phyloP scores from a whole-genome alignment of 345 rosid genomes.

The Ceriops zippeliana region DNA sequence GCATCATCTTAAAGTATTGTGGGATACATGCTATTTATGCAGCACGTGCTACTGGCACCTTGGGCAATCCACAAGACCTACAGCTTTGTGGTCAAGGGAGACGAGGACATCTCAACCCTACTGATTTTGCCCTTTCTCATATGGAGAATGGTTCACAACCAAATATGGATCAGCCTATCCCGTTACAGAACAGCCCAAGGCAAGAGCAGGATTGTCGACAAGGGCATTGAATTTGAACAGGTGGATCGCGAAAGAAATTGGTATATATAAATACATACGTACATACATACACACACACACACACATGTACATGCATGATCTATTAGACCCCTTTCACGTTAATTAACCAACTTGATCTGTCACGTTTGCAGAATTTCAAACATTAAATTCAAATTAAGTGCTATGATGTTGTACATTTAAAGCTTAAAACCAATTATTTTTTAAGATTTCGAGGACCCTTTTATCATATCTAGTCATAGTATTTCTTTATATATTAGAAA shows the following conservation, averaged over 20 bases:
- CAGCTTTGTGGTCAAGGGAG: slow-evolving; percentile 24
- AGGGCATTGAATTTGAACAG: slow-evolving; percentile 70
- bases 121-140: slow-evolving; percentile 40
- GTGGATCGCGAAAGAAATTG: slow-evolving; percentile 64
- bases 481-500: too few relatives aligned
- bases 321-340: neutral
- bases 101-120: slow-evolving; percentile 31
- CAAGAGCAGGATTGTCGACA: slow-evolving; percentile 52
- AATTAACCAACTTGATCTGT: neutral
- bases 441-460: too few relatives aligned
- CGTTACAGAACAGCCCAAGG: slow-evolving; percentile 65
- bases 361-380: neutral
- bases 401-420: too few relatives aligned
- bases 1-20: neutral
- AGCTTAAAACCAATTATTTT: too few relatives aligned
- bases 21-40: neutral
- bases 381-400: too few relatives aligned
- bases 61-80: slow-evolving; percentile 33
- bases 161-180: slow-evolving; percentile 59
- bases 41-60: slow-evolving; percentile 53
- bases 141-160: slow-evolving; percentile 61
- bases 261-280: slow-evolving; percentile 15
- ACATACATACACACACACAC: neutral
- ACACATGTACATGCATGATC: neutral
- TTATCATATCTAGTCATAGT: too few relatives aligned